Percentiles rank a stretch among this genome's conserved stretches.
Conservation (phyloP, 495 filamentous ascomycete genomes). For the Hypoxylon trugodes region DNA sequence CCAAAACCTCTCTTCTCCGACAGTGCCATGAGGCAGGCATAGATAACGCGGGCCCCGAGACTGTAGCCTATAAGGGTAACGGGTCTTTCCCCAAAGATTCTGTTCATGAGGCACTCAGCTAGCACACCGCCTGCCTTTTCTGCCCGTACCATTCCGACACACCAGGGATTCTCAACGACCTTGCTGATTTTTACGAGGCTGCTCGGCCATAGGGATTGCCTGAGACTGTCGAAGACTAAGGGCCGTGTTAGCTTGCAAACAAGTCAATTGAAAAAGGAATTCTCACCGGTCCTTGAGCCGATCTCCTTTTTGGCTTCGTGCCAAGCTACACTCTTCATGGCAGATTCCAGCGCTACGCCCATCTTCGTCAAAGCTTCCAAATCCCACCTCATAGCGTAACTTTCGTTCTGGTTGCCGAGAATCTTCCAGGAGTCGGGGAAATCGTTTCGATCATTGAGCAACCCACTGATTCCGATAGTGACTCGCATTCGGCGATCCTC, state of each 20-base stretch:
- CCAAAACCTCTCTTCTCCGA: slow-evolving; percentile 84
- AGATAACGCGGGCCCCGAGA: slow-evolving; percentile 89
- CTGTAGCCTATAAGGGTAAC: slow-evolving; percentile 90
- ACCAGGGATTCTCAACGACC: slow-evolving; percentile 91
- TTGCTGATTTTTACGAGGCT: slow-evolving; percentile 79
- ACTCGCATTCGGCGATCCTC: slow-evolving; percentile 74
- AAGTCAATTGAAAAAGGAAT: slow-evolving; percentile 8
- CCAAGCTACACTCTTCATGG: slow-evolving; percentile 82
- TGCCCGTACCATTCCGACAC: slow-evolving; percentile 77
- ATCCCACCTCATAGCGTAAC: slow-evolving; percentile 89
- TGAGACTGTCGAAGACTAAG: slow-evolving; percentile 73
- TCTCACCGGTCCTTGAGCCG: slow-evolving; percentile 57
- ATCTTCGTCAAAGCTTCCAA: slow-evolving; percentile 78
- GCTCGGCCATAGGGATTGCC: slow-evolving; percentile 77
- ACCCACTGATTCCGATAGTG: slow-evolving; percentile 83
- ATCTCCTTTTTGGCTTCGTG: slow-evolving; percentile 79
- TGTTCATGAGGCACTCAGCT: slow-evolving; percentile 88
- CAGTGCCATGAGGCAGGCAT: slow-evolving; percentile 77
- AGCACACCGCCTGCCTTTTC: slow-evolving; percentile 89
- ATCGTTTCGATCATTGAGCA: slow-evolving; percentile 76
- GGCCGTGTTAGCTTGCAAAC: slow-evolving; percentile 23
- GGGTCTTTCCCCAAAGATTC: slow-evolving; percentile 86
- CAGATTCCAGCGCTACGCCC: slow-evolving; percentile 74
- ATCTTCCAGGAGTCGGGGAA: slow-evolving; percentile 78
- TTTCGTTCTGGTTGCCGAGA: slow-evolving; percentile 73